phyloP scores from a whole-genome alignment of 768 basidiomycete species.

The Agaricus blazei region DNA sequence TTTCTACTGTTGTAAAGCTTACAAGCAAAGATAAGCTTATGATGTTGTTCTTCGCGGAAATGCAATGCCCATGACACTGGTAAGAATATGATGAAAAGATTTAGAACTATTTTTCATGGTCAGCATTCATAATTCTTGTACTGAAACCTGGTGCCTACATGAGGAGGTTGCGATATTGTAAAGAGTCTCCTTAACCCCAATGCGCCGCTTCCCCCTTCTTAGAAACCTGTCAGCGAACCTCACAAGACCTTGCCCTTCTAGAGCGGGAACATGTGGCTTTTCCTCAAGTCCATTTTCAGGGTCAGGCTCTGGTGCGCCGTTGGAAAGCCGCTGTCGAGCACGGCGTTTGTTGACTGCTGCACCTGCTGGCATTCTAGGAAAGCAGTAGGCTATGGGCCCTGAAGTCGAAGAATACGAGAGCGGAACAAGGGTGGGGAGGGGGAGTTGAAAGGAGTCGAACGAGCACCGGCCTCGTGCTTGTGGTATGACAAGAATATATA shows the following conservation, averaged over 20 bases:
- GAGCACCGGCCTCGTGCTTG: slow-evolving; percentile 2
- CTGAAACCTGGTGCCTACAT: slow-evolving; percentile 30
- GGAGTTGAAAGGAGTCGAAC: neutral
- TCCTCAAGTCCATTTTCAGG: neutral
- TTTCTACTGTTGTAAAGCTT: neutral
- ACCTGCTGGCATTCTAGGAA: neutral
- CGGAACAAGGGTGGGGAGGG: neutral
- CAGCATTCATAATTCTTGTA: neutral
- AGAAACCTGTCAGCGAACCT: slow-evolving; percentile 41
- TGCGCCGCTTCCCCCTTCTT: slow-evolving; percentile 38
- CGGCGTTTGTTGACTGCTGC: neutral
- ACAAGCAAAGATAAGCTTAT: slow-evolving; percentile 43
- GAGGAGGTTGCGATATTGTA: slow-evolving; percentile 45
- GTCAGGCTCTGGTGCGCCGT: neutral
- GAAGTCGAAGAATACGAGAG: neutral
- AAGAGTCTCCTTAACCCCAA: slow-evolving; percentile 40
- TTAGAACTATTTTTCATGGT: slow-evolving; percentile 39
- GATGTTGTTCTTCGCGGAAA: slow-evolving; percentile 34
- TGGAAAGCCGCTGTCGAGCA: neutral
- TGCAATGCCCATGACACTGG: slow-evolving; percentile 60
- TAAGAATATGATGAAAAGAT: slow-evolving; percentile 50
- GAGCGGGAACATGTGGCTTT: slow-evolving; percentile 4
- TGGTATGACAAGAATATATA: neutral
- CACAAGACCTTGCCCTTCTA: neutral
- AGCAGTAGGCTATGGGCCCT: neutral